These are phyloP conservation scores for Thalassiosira profunda DNA, from an alignment of 108 stramenopile species.

Conservation along the genomic window DNA sequence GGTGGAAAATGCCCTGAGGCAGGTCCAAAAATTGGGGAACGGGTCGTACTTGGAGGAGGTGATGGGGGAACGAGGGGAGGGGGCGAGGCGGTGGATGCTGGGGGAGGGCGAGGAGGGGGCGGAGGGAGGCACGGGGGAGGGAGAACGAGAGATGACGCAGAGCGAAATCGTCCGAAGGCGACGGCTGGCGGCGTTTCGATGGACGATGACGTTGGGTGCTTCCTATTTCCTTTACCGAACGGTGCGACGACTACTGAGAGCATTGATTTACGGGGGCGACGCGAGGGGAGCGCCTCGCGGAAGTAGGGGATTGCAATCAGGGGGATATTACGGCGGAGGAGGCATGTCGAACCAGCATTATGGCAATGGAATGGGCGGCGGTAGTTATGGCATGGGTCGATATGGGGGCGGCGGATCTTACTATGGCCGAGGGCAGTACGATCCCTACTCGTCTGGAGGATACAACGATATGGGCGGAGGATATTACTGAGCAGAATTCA, in stretches of 20 bases:
- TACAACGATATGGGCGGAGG: slow-evolving; percentile 7
- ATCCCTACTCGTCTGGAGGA: neutral
- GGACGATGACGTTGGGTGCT: slow-evolving; percentile 60
- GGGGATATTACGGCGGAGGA: slow-evolving; percentile 5
- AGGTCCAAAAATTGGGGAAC: slow-evolving; percentile 65
- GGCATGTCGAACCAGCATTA: slow-evolving; percentile 22
- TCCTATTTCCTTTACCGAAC: slow-evolving; percentile 65
- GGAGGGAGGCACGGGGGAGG: slow-evolving; percentile 43
- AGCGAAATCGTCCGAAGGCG: slow-evolving; percentile 45
- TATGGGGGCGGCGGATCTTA: slow-evolving; percentile 21
- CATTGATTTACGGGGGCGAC: slow-evolving; percentile 14
- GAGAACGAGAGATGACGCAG: slow-evolving; percentile 37
- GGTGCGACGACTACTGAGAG: slow-evolving; percentile 50
- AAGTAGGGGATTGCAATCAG: neutral
- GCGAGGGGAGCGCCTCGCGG: neutral
- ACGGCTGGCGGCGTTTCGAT: slow-evolving; percentile 75
- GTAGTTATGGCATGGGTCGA: slow-evolving; percentile 12
- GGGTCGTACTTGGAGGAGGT: slow-evolving; percentile 45
- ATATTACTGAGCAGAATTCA: neutral
- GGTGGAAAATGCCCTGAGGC: slow-evolving; percentile 73
- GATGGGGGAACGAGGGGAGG: slow-evolving; percentile 57
- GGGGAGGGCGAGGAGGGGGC: slow-evolving; percentile 19
- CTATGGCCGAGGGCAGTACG: slow-evolving; percentile 3
- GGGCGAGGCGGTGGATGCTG: slow-evolving; percentile 56
- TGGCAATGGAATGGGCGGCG: slow-evolving; percentile 5